Evolutionary conservation across 2,329 filamentous ascomycete genomes (phyloP).

Genomic region (Penicillium sumatraense): DNA sequence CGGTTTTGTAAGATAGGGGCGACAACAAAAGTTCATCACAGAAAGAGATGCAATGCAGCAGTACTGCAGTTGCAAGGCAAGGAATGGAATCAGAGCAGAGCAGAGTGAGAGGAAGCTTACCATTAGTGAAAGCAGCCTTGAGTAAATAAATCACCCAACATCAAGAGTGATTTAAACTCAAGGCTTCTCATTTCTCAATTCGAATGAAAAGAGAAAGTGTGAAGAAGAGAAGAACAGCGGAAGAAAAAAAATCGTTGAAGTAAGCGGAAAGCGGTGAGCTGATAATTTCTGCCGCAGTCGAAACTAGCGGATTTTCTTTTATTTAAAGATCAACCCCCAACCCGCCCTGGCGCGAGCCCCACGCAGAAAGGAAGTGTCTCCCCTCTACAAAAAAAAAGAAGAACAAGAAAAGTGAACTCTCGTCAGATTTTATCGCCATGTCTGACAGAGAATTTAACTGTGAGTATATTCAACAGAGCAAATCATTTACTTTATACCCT

Average conservation of each 20-base stretch:
- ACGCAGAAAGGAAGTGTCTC: too few species aligned
- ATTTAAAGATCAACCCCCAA: constrained; percentile 10
- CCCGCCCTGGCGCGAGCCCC: too few species aligned
- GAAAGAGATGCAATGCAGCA: constrained; percentile 17
- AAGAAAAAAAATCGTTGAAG: constrained; percentile 30
- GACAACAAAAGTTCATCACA: constrained; percentile 65
- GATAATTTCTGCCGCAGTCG: constrained; percentile 28
- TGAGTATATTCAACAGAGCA: too few species aligned
- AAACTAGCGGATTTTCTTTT: too few species aligned
- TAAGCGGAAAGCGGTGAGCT: constrained; percentile 24
- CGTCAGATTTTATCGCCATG: constrained; percentile 43
- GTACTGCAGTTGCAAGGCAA: not conserved
- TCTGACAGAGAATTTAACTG: constrained; percentile 61
- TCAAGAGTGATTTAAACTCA: constrained; percentile 16
- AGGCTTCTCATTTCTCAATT: not conserved
- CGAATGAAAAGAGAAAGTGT: not conserved
- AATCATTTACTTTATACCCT: too few species aligned
- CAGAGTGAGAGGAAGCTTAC: constrained; percentile 31
- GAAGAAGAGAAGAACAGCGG: constrained; percentile 16
- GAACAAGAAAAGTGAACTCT: too few species aligned
- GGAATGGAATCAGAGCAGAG: not conserved
- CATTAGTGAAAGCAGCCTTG: constrained; percentile 17
- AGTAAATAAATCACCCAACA: constrained; percentile 17
- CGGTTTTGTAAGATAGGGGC: constrained; percentile 64
- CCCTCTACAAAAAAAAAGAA: too few species aligned